Percentiles rank a stretch among this genome's conserved stretches.
These are phyloP conservation scores for Beauveria australis DNA, from an alignment of 2,329 filamentous ascomycete genomes.

Conservation along the genomic window DNA sequence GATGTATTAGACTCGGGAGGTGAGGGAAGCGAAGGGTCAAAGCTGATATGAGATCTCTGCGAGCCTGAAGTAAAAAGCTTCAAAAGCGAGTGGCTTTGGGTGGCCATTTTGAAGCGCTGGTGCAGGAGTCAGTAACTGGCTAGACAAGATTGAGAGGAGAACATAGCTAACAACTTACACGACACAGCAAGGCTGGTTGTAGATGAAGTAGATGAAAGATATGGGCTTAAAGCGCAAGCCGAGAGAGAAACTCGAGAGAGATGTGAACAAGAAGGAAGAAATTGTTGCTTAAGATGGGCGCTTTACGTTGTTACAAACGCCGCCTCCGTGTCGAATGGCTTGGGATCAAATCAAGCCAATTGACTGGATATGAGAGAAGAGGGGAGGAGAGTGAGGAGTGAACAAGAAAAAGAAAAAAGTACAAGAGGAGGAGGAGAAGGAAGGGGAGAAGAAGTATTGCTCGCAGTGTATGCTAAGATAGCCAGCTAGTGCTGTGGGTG, in stretches of 20 bases:
- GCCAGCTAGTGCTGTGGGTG: not conserved
- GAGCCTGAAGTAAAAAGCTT: not conserved
- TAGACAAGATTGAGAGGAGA: not conserved
- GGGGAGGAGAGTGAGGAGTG: not conserved
- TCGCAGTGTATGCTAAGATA: too few relatives aligned
- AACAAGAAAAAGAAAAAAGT: not conserved
- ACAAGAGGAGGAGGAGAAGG: too few relatives aligned
- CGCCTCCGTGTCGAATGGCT: not conserved
- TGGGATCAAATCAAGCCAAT: conserved; percentile 6
- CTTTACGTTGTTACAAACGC: not conserved
- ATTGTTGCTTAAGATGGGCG: not conserved
- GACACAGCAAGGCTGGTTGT: not conserved
- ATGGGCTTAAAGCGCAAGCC: not conserved
- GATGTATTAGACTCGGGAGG: not conserved
- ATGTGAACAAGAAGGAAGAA: too few relatives aligned
- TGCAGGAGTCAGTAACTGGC: not conserved
- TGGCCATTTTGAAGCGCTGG: not conserved
- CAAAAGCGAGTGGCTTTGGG: not conserved
- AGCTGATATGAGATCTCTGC: not conserved
- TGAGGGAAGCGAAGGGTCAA: not conserved
- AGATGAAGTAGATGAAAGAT: not conserved
- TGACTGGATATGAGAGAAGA: not conserved
- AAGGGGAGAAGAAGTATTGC: too few relatives aligned
- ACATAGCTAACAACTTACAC: not conserved
- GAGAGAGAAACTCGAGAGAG: too few relatives aligned